Percentiles rank a stretch among this genome's conserved stretches.
phyloP scores from a whole-genome alignment of 192 early-diverging fungal genomes.

The Podila verticillata region DNA sequence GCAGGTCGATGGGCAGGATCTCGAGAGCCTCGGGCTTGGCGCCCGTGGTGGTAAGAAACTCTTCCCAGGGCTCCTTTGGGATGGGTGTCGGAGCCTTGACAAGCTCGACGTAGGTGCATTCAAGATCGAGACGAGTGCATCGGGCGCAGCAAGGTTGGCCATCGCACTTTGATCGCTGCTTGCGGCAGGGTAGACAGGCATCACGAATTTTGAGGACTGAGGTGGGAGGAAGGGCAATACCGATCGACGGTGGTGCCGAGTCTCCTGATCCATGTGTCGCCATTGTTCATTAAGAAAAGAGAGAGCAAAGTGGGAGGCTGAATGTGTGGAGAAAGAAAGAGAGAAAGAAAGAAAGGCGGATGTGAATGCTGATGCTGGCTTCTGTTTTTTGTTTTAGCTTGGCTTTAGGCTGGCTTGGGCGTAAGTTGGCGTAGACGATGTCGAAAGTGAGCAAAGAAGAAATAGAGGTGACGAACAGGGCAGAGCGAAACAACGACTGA shows the following conservation, averaged over 20 bases:
- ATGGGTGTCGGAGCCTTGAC: constrained; percentile 34
- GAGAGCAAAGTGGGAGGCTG: not conserved
- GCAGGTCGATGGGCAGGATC: constrained; percentile 20
- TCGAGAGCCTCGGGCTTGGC: constrained; percentile 46
- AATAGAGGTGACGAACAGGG: too few species aligned
- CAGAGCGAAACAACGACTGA: too few species aligned
- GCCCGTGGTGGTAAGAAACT: constrained; percentile 43
- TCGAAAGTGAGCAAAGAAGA: too few species aligned
- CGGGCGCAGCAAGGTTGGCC: constrained; percentile 42
- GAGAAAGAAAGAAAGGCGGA: not conserved
- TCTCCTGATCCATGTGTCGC: constrained; percentile 8
- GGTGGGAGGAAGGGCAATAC: constrained; percentile 40
- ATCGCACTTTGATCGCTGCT: constrained; percentile 50
- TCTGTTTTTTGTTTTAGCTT: too few species aligned
- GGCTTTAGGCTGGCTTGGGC: too few species aligned
- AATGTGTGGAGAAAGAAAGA: not conserved
- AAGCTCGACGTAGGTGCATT: constrained; percentile 49
- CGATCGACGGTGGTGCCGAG: constrained; percentile 36
- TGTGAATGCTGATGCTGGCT: not conserved
- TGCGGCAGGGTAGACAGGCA: constrained; percentile 48
- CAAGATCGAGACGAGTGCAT: constrained; percentile 46
- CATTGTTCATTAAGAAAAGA: not conserved
- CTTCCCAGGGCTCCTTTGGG: constrained; percentile 48
- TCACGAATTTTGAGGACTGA: constrained; percentile 51
- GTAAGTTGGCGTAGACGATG: too few species aligned